Evolutionary conservation across 768 basidiomycete genomes (phyloP).

Genomic region (Rhizopogon vulgaris): DNA sequence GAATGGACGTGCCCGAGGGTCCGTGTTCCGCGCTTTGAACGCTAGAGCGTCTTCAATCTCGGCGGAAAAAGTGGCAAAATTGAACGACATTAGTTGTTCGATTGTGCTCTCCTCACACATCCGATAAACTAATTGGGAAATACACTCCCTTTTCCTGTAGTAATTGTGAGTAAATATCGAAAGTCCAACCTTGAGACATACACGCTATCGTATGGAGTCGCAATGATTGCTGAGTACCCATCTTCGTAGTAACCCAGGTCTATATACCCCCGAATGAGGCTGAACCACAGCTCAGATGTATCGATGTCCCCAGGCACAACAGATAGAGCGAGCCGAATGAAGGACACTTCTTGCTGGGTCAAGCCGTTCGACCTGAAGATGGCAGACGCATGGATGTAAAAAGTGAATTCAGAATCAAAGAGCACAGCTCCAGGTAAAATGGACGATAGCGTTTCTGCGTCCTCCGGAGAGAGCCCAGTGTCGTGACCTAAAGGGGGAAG

Average conservation of each 20-base stretch:
- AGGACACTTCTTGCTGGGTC: constrained; percentile 60
- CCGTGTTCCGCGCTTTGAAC: constrained; percentile 91
- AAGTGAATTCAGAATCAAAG: constrained; percentile 59
- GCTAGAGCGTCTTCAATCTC: constrained; percentile 85
- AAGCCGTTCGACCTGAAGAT: constrained; percentile 60
- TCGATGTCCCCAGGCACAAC: constrained; percentile 47
- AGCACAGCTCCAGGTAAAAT: constrained; percentile 55
- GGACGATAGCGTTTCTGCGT: constrained; percentile 52
- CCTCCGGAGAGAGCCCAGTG: constrained; percentile 49
- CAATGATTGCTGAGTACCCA: constrained; percentile 76
- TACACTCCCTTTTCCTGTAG: constrained; percentile 72
- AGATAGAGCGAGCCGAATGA: constrained; percentile 78
- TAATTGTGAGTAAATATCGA: constrained; percentile 7
- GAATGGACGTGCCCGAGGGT: constrained; percentile 78
- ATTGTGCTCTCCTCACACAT: constrained; percentile 91
- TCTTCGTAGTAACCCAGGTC: constrained; percentile 77
- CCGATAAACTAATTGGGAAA: constrained; percentile 75
- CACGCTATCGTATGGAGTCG: constrained; percentile 72
- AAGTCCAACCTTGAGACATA: constrained; percentile 37
- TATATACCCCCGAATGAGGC: constrained; percentile 67
- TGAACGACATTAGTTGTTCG: constrained; percentile 70
- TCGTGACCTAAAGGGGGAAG: constrained; percentile 34
- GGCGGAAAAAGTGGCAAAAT: constrained; percentile 77
- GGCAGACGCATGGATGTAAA: constrained; percentile 72
- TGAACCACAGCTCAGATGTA: constrained; percentile 71